phyloP scores from a whole-genome alignment of 2,329 filamentous ascomycete genomes.

The Arthroderma sp. region DNA sequence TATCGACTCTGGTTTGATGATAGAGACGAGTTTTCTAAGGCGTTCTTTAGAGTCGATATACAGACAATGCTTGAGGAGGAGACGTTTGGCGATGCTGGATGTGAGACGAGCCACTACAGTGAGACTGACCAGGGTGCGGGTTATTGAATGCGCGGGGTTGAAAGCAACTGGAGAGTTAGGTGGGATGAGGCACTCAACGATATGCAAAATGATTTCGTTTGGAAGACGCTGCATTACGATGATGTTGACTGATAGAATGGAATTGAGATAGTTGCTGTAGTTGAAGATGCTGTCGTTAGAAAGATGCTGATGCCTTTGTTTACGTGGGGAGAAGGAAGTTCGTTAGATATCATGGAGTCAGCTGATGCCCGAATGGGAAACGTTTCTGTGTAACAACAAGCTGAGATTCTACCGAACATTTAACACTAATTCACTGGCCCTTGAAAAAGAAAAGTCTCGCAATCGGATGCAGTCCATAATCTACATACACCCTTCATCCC shows the following conservation, averaged over 20 bases:
- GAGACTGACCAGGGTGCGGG: slow-evolving; percentile 34
- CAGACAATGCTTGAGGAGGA: slow-evolving; percentile 35
- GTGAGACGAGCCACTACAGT: slow-evolving; percentile 33
- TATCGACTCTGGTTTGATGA: slow-evolving; percentile 27
- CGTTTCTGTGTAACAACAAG: too few relatives aligned
- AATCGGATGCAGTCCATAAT: background rate
- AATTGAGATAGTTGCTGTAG: too few relatives aligned
- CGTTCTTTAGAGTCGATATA: slow-evolving; percentile 31
- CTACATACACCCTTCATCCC: background rate
- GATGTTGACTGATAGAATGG: too few relatives aligned
- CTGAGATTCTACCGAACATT: too few relatives aligned
- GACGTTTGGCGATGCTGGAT: slow-evolving; percentile 27
- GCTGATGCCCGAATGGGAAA: too few relatives aligned
- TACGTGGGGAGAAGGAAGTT: too few relatives aligned
- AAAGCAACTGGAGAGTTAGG: background rate
- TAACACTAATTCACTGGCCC: too few relatives aligned
- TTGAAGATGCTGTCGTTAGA: too few relatives aligned
- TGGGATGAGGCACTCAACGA: background rate
- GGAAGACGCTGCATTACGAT: background rate
- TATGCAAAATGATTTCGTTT: background rate
- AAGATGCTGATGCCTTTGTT: too few relatives aligned
- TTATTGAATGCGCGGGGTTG: slow-evolving; percentile 25
- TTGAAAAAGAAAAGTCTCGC: too few relatives aligned
- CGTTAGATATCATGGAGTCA: too few relatives aligned
- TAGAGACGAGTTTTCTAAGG: slow-evolving; percentile 21